These are phyloP conservation scores for Coleophoma eucalyptorum DNA, from an alignment of 2,329 filamentous ascomycete genomes.

Conservation along the genomic window DNA sequence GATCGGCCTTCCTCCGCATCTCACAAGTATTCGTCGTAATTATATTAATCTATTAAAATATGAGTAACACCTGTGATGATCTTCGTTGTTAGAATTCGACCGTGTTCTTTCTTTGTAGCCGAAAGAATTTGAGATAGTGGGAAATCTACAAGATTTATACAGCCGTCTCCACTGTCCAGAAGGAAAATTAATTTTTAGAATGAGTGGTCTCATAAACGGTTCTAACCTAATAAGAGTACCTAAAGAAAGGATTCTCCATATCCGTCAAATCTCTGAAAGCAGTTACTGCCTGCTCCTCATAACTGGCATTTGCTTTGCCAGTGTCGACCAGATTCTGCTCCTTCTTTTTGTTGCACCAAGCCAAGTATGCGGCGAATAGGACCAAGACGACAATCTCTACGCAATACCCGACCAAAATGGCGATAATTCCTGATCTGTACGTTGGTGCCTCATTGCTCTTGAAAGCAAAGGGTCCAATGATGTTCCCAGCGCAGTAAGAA, in stretches of 20 bases:
- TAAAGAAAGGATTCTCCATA: conserved; percentile 30
- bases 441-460: conserved; percentile 47
- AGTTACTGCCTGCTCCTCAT: not conserved
- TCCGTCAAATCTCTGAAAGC: conserved; percentile 33
- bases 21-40: too few species aligned
- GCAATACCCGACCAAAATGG: not conserved
- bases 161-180: too few species aligned
- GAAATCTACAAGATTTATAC: too few species aligned
- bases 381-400: not conserved
- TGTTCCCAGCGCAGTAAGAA: conserved; percentile 56
- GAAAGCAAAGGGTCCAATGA: conserved; percentile 61
- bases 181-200: too few species aligned
- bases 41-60: too few species aligned
- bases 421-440: conserved; percentile 36
- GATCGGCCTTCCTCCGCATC: too few species aligned
- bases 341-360: not conserved
- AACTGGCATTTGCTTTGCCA: not conserved
- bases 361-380: not conserved
- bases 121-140: too few species aligned
- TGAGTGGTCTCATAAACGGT: too few species aligned
- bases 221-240: conserved; percentile 26
- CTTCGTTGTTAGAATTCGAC: too few species aligned
- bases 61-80: too few species aligned
- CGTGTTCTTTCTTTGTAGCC: too few species aligned
- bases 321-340: not conserved